Conservation (phyloP, 2,329 filamentous ascomycete genomes). For the Aspergillus ochraceus region DNA sequence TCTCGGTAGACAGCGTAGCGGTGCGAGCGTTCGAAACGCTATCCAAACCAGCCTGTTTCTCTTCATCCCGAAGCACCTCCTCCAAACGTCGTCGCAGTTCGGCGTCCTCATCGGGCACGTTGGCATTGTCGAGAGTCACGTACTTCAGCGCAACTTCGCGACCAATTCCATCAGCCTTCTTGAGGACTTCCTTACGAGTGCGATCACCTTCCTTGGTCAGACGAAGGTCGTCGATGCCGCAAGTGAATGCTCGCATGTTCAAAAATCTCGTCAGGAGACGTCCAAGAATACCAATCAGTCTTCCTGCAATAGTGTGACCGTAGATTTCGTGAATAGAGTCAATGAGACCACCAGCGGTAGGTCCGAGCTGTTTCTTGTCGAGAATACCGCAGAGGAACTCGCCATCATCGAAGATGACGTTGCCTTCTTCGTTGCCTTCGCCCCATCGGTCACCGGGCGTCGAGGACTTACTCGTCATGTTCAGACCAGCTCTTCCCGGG, state of each 20-base stretch:
- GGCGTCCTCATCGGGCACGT: slow-evolving; percentile 62
- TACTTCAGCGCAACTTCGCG: slow-evolving; percentile 81
- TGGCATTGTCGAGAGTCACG: slow-evolving; percentile 72
- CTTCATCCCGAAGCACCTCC: slow-evolving; percentile 85
- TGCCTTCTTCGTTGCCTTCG: slow-evolving; percentile 67
- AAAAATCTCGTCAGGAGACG: slow-evolving; percentile 85
- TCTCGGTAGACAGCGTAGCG: slow-evolving; percentile 69
- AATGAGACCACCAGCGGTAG: slow-evolving; percentile 80
- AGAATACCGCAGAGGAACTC: slow-evolving; percentile 88
- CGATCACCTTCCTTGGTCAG: slow-evolving; percentile 78
- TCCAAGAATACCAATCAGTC: slow-evolving; percentile 83
- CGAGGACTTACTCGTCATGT: slow-evolving; percentile 75
- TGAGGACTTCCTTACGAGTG: slow-evolving; percentile 66
- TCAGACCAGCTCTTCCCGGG: slow-evolving; percentile 70
- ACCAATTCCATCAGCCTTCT: slow-evolving; percentile 68
- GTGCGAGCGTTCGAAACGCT: slow-evolving; percentile 75
- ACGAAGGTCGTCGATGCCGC: slow-evolving; percentile 92
- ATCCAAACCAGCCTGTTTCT: slow-evolving; percentile 89
- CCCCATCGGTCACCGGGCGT: slow-evolving; percentile 82
- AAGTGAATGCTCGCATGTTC: slow-evolving; percentile 93
- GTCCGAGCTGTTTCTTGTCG: slow-evolving; percentile 93
- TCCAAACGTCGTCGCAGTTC: slow-evolving; percentile 78
- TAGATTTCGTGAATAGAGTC: slow-evolving; percentile 94
- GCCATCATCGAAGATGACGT: slow-evolving; percentile 80
- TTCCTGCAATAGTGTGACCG: slow-evolving; percentile 81